Conservation (phyloP, 2,329 filamentous ascomycete genomes). For the Chrysoporthe puriensis region DNA sequence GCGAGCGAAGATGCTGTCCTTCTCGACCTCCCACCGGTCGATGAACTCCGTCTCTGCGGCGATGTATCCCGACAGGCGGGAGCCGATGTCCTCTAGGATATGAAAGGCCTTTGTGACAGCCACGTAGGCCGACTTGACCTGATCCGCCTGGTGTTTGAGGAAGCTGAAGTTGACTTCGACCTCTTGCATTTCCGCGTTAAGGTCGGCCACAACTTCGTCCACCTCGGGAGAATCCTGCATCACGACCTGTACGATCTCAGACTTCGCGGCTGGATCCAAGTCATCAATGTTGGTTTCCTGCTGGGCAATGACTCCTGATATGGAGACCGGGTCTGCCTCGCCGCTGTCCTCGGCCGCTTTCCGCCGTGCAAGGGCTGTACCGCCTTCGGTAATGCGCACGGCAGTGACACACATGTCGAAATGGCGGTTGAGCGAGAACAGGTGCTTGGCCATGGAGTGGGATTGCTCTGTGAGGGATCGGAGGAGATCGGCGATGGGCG, state of each 20-base stretch:
- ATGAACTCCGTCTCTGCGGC: conserved; percentile 67
- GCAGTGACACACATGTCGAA: conserved; percentile 94
- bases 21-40: conserved; percentile 74
- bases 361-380: conserved; percentile 47
- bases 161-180: conserved; percentile 74
- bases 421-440: conserved; percentile 81
- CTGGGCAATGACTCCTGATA: conserved; percentile 68
- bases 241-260: conserved; percentile 83
- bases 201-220: conserved; percentile 68
- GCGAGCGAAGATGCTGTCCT: conserved; percentile 67
- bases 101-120: conserved; percentile 66
- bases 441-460: conserved; percentile 77
- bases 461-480: conserved; percentile 72
- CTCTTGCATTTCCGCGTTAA: conserved; percentile 73
- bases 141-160: conserved; percentile 66
- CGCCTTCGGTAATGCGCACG: conserved; percentile 68
- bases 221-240: conserved; percentile 70
- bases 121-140: conserved; percentile 57
- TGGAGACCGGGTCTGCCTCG: conserved; percentile 52
- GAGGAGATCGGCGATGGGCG: conserved; percentile 57
- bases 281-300: conserved; percentile 55
- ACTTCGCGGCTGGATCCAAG: conserved; percentile 75
- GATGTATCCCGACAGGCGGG: conserved; percentile 67
- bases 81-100: conserved; percentile 69
- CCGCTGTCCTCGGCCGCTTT: conserved; percentile 67